Conservation (phyloP, 306 rosid species). For the Cicer chorassanicum region DNA sequence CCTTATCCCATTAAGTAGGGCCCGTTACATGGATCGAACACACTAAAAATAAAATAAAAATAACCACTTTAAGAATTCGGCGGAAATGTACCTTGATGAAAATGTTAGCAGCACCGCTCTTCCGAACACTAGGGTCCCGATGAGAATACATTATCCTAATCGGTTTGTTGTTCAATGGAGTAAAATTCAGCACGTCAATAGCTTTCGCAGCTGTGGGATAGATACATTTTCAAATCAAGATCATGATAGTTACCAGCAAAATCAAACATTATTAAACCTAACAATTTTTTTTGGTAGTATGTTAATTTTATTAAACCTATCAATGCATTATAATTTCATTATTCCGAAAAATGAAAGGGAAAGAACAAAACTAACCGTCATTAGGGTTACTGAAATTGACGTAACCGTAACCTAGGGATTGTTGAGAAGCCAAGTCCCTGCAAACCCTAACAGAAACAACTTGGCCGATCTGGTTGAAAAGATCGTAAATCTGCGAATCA, state of each 20-base stretch:
- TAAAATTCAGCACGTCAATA: slow-evolving; percentile 60
- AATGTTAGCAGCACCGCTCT: slow-evolving; percentile 72
- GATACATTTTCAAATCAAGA: background rate
- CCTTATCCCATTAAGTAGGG: no score
- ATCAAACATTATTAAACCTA: background rate
- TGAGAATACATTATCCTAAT: slow-evolving; percentile 71
- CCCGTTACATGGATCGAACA: no score
- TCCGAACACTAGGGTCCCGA: slow-evolving; percentile 70
- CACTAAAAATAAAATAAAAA: background rate
- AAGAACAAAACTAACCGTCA: slow-evolving; percentile 54
- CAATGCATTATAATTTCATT: background rate
- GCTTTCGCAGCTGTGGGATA: slow-evolving; percentile 47
- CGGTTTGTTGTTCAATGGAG: slow-evolving; percentile 65
- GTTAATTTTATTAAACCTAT: background rate
- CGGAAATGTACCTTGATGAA: slow-evolving; percentile 58
- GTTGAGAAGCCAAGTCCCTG: slow-evolving; percentile 65
- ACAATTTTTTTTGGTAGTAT: background rate
- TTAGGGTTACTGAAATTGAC: slow-evolving; percentile 66
- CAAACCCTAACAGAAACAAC: slow-evolving; percentile 73
- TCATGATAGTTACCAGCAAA: background rate
- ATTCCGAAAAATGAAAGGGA: background rate
- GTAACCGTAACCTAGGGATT: slow-evolving; percentile 80
- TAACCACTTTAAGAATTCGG: background rate
- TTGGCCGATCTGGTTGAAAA: slow-evolving; percentile 66
- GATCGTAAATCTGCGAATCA: slow-evolving; percentile 72